These are phyloP conservation scores for Aspergillus homomorphus DNA, from an alignment of 495 filamentous ascomycete genomes.

Conservation along the genomic window DNA sequence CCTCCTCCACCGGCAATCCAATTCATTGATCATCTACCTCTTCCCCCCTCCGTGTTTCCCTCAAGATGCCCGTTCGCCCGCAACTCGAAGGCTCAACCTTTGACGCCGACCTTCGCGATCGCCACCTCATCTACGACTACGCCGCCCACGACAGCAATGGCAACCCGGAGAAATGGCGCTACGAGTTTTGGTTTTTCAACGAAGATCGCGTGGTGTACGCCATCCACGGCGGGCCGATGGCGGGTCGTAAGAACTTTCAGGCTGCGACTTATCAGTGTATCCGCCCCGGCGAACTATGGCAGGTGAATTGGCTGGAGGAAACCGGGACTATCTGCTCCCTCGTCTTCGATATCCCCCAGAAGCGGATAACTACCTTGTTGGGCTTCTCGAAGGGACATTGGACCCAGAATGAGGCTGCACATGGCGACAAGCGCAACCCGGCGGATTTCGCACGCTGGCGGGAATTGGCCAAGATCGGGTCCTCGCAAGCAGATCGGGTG, in stretches of 20 bases:
- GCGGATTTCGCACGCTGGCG: slow-evolving; percentile 35
- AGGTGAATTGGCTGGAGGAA: slow-evolving; percentile 42
- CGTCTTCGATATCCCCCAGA: slow-evolving; percentile 34
- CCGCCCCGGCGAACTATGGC: slow-evolving; percentile 35
- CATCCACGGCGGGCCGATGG: slow-evolving; percentile 43
- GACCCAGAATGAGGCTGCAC: slow-evolving; percentile 32
- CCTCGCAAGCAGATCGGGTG: slow-evolving; percentile 29
- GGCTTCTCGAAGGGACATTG: slow-evolving; percentile 41
- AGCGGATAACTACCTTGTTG: slow-evolving; percentile 33
- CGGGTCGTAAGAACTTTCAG: slow-evolving; percentile 38
- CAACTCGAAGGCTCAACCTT: slow-evolving; percentile 27
- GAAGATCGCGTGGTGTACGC: slow-evolving; percentile 40
- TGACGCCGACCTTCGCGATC: slow-evolving; percentile 34
- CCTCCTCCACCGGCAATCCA: no score
- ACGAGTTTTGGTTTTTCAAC: slow-evolving; percentile 45
- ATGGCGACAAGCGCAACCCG: slow-evolving; percentile 38
- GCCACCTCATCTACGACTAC: slow-evolving; percentile 44
- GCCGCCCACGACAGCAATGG: slow-evolving; percentile 27
- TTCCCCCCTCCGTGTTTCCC: background rate
- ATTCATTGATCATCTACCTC: no score
- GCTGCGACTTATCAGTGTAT: slow-evolving; percentile 40
- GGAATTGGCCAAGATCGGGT: slow-evolving; percentile 32
- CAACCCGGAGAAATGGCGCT: slow-evolving; percentile 41
- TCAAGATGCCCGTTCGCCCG: slow-evolving; percentile 29
- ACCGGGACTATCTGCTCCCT: slow-evolving; percentile 40